Evolutionary conservation across 306 rosid genomes (phyloP).

Genomic region (Pueraria montana): DNA sequence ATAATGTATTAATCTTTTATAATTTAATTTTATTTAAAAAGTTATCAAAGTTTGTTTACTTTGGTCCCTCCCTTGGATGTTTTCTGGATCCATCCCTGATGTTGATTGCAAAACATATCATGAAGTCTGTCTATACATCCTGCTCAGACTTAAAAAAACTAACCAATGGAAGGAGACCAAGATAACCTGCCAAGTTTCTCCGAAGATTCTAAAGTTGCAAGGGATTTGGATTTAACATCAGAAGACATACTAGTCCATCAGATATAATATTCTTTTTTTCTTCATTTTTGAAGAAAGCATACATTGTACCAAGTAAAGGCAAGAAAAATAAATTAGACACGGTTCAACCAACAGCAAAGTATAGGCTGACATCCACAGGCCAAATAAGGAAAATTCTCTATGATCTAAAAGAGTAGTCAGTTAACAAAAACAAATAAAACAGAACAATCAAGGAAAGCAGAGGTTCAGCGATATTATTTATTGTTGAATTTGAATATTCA

Average conservation of each 20-base stretch:
- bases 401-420: neutral
- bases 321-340: neutral
- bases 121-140: neutral
- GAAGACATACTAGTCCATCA: neutral
- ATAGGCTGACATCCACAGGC: neutral
- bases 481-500: conserved; percentile 22
- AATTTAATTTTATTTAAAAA: neutral
- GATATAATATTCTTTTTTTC: neutral
- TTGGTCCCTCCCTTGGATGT: neutral
- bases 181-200: neutral
- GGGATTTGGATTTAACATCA: neutral
- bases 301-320: neutral
- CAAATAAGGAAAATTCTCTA: neutral
- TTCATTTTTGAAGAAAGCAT: neutral
- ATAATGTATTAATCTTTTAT: neutral
- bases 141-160: neutral
- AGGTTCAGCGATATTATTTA: conserved; percentile 30
- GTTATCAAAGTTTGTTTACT: neutral
- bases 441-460: conserved; percentile 30
- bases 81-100: neutral
- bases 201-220: neutral
- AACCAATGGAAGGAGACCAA: neutral
- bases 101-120: neutral
- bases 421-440: neutral
- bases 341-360: neutral